A percentile compares a stretch with the other conserved stretches of the same genome.
phyloP scores from a whole-genome alignment of 257 asterid genomes.

The Solanum dulcamara region DNA sequence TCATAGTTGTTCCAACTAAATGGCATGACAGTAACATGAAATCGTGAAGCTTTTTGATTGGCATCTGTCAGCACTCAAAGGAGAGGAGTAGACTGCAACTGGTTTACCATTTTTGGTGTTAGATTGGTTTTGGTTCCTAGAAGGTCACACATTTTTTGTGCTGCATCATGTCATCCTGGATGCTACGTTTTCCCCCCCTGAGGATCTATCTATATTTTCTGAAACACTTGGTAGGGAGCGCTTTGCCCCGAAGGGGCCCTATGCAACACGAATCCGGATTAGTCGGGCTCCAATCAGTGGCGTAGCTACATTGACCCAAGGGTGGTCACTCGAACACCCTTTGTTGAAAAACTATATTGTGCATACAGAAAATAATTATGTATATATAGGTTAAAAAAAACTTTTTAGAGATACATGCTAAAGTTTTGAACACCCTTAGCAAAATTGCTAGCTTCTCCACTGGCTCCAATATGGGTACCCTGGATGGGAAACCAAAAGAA shows the following conservation, averaged over 20 bases:
- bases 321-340: neutral
- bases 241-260: neutral
- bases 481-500: neutral
- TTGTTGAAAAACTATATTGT: neutral
- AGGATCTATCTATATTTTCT: neutral
- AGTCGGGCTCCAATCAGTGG: too few species aligned
- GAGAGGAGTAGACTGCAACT: neutral
- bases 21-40: neutral
- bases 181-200: neutral
- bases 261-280: neutral
- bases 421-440: neutral
- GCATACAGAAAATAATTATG: neutral
- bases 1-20: neutral
- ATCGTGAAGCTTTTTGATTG: neutral
- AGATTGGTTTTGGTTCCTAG: neutral
- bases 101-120: neutral
- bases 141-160: neutral
- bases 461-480: neutral
- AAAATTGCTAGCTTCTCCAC: neutral
- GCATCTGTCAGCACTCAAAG: neutral
- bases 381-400: neutral
- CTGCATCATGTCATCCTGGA: neutral
- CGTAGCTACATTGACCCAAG: too few species aligned
- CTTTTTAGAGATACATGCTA: neutral
- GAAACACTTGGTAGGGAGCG: neutral